Evolutionary conservation across 805 yeast genomes (phyloP).

Genomic region (Candida multigemmis): DNA sequence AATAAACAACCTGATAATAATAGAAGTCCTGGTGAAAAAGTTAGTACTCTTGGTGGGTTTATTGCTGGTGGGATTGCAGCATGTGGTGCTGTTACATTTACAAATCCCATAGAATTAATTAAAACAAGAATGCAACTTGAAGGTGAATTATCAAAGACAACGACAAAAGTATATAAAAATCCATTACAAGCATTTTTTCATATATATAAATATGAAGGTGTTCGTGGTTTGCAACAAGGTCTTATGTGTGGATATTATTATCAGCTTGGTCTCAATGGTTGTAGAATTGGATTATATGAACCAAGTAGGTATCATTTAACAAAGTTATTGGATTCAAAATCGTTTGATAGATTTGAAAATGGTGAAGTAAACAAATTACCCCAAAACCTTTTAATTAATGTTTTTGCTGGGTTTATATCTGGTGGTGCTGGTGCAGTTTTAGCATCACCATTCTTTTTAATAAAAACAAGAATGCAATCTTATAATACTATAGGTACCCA

Average conservation of each 20-base stretch:
- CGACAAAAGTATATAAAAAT: conserved; percentile 57
- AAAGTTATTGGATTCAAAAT: conserved; percentile 38
- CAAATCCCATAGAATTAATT: conserved; percentile 91
- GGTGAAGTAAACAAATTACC: conserved; percentile 20
- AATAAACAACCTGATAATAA: conserved; percentile 3
- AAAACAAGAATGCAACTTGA: conserved; percentile 96
- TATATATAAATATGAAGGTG: conserved; percentile 74
- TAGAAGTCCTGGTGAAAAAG: conserved; percentile 35
- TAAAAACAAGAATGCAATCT: conserved; percentile 96
- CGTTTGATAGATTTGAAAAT: conserved; percentile 38
- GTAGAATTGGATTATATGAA: conserved; percentile 90
- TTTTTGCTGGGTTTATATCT: conserved; percentile 70
- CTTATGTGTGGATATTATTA: conserved; percentile 81
- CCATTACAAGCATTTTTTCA: conserved; percentile 75
- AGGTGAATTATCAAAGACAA: conserved; percentile 69
- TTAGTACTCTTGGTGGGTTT: conserved; percentile 70
- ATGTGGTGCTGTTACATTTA: conserved; percentile 94
- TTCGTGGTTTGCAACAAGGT: conserved; percentile 85
- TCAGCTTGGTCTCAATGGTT: conserved; percentile 88
- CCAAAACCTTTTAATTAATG: conserved; percentile 47
- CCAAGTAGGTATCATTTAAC: conserved; percentile 66
- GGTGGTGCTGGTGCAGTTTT: conserved; percentile 85
- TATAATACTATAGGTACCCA: conserved; percentile 45
- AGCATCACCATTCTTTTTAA: conserved; percentile 87
- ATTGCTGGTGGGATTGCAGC: conserved; percentile 92